Evolutionary conservation across 768 basidiomycete species (phyloP).

Genomic region (Naganishia onofrii): DNA sequence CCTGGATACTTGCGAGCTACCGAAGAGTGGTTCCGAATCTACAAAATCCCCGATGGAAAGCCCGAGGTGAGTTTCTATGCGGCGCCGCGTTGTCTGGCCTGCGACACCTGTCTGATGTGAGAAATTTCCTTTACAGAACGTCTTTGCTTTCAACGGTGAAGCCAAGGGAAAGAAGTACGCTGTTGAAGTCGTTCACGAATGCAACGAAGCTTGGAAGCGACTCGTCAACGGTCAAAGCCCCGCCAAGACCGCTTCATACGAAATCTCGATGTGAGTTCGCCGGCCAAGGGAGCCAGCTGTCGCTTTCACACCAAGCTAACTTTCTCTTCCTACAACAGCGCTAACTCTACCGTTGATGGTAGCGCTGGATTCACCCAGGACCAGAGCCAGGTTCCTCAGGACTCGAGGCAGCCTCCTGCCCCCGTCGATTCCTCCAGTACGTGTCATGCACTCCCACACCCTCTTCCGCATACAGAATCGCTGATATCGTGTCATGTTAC

Average conservation of each 20-base stretch:
- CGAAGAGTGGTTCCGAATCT: slow-evolving; percentile 90
- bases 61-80: slow-evolving; percentile 39
- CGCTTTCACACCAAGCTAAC: no score
- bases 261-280: slow-evolving; percentile 76
- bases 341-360: slow-evolving; percentile 72
- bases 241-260: slow-evolving; percentile 68
- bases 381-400: slow-evolving; percentile 66
- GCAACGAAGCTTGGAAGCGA: slow-evolving; percentile 97
- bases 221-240: slow-evolving; percentile 74
- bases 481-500: not conserved
- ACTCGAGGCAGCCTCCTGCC: slow-evolving; percentile 78
- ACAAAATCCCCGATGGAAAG: slow-evolving; percentile 56
- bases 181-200: slow-evolving; percentile 97
- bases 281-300: no score
- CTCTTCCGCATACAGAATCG: not conserved
- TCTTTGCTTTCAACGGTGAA: slow-evolving; percentile 98
- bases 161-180: slow-evolving; percentile 99
- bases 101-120: not conserved
- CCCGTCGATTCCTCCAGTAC: slow-evolving; percentile 85
- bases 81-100: slow-evolving; percentile 29
- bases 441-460: not conserved
- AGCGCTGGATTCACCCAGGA: slow-evolving; percentile 68
- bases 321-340: slow-evolving; percentile 55
- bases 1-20: slow-evolving; percentile 87
- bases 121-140: slow-evolving; percentile 59